Evolutionary conservation across 2,329 filamentous ascomycete genomes (phyloP), one percentile per base, ranked within the genome.

Genomic region (Pezicula carpinea): DNA sequence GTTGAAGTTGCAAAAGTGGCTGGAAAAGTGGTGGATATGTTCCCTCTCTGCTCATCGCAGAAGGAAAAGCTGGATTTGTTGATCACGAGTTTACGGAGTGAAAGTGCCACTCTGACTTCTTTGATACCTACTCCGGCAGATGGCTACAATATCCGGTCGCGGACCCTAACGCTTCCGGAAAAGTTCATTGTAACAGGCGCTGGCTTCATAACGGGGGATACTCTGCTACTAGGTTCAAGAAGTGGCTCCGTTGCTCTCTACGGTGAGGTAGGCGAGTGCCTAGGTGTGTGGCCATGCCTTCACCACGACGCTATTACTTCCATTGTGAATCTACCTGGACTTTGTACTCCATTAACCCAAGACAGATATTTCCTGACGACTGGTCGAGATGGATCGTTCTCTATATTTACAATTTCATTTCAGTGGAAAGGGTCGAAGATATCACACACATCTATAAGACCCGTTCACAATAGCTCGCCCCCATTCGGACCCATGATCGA

Each of bases 401-500:
- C 85, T 33, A 80, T 92, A 41, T 88, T 64, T 31, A 54, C 41
- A n/a, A 34, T 22, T 41, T 46, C 23, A 17, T n/a, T 1, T 18
- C 31, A 21, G 17, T 13, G 15, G 6, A 1, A 33, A 41, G 3
- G n/a, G 26, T 18, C 14, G 23, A 15, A 10, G n/a, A 26, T 63
- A 1, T n/a, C n/a, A n/a, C n/a, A n/a, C n/a, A n/a, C n/a, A n/a
- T 49, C 47, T 3, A 53, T 82, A 2, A 54, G 65, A 10, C 72
- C 85, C 1, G 67, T 87, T 5, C 88, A 95, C 64, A 79, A 84
- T 54, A 79, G 84, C 1, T 70, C 73, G 3, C 79, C 87, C 1
- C 82, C 87, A 0, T 81, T 95, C 36, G 87, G 86, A 1, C 83
- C 85, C 1, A 82, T 88, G 55, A 77, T 96, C 32, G 88, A 95